Percentiles rank a stretch among this genome's conserved stretches.
phyloP scores from a whole-genome alignment of 257 asterid genomes.

The Mentha longifolia region DNA sequence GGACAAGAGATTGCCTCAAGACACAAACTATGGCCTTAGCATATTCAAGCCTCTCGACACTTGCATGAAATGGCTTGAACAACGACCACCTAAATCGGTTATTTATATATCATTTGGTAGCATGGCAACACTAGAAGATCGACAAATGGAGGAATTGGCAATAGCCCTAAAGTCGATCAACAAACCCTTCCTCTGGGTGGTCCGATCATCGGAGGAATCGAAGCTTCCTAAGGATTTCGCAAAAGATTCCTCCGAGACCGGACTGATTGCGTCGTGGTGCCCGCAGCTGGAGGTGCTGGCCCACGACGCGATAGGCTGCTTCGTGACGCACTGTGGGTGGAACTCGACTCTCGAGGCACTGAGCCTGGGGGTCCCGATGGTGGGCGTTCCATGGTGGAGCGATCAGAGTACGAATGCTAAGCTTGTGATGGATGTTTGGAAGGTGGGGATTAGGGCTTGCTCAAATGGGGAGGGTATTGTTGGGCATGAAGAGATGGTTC shows the following conservation, averaged over 20 bases:
- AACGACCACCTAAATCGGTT: slow-evolving; percentile 17
- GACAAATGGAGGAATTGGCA: slow-evolving; percentile 41
- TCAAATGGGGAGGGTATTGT: neutral
- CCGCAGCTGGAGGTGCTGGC: slow-evolving; percentile 41
- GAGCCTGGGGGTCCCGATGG: slow-evolving; percentile 43
- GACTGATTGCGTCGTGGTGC: slow-evolving; percentile 39
- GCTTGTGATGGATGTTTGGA: slow-evolving; percentile 41
- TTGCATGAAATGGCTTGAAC: slow-evolving; percentile 38
- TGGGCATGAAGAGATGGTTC: slow-evolving; percentile 16
- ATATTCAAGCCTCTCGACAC: slow-evolving; percentile 16
- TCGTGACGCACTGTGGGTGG: slow-evolving; percentile 46
- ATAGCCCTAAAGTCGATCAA: slow-evolving; percentile 9
- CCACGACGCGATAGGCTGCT: slow-evolving; percentile 33
- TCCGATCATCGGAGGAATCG: slow-evolving; percentile 32
- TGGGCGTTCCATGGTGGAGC: slow-evolving; percentile 40
- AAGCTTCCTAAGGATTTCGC: slow-evolving; percentile 34
- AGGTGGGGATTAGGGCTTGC: slow-evolving; percentile 26
- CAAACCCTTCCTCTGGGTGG: slow-evolving; percentile 38
- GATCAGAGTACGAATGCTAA: slow-evolving; percentile 38
- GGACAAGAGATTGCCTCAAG: slow-evolving; percentile 34
- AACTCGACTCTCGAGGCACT: slow-evolving; percentile 42
- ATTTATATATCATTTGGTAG: slow-evolving; percentile 42
- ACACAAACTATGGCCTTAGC: slow-evolving; percentile 34
- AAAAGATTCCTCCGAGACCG: slow-evolving; percentile 24
- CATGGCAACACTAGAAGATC: slow-evolving; percentile 10